Evolutionary conservation across 2,329 filamentous ascomycete species (phyloP).

Genomic region (Chaetomium sp.): DNA sequence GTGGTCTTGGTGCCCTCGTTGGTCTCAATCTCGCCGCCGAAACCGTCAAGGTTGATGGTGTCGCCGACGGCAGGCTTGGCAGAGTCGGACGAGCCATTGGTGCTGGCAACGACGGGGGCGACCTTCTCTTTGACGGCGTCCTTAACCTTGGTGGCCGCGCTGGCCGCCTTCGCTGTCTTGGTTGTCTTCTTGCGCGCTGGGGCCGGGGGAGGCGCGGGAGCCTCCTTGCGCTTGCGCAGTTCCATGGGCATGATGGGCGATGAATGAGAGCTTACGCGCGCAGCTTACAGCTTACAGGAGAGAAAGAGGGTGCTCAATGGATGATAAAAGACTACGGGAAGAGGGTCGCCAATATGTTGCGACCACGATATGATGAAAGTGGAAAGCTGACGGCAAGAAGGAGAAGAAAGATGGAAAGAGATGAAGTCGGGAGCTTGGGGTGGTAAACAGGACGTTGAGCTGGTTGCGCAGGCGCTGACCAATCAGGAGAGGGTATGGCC

Average conservation of each 20-base stretch:
- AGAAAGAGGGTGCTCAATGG: slow-evolving; percentile 13
- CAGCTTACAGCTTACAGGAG: slow-evolving; percentile 18
- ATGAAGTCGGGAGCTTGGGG: slow-evolving; percentile 28
- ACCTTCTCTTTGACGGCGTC: slow-evolving; percentile 35
- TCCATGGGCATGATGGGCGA: slow-evolving; percentile 55
- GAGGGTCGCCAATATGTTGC: slow-evolving; percentile 24
- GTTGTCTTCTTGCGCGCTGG: slow-evolving; percentile 51
- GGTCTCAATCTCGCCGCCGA: slow-evolving; percentile 76
- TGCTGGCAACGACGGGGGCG: slow-evolving; percentile 26
- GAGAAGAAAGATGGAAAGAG: slow-evolving; percentile 22
- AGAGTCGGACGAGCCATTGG: slow-evolving; percentile 29
- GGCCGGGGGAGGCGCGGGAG: slow-evolving; percentile 47
- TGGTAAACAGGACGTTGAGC: slow-evolving; percentile 36
- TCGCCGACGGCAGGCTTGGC: slow-evolving; percentile 55
- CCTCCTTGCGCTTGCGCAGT: slow-evolving; percentile 64
- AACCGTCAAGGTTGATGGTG: slow-evolving; percentile 58
- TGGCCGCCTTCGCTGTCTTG: slow-evolving; percentile 37
- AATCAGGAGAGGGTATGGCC: slow-evolving; percentile 35
- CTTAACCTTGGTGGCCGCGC: slow-evolving; percentile 31
- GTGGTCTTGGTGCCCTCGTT: slow-evolving; percentile 81
- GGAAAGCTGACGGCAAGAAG: slow-evolving; percentile 10
- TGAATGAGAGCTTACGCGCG: slow-evolving; percentile 14
- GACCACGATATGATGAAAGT: slow-evolving; percentile 11
- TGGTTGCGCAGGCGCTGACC: slow-evolving; percentile 37
- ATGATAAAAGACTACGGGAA: slow-evolving; percentile 17